Percentiles rank a stretch among this genome's conserved stretches.
Conservation (phyloP, 2,329 filamentous ascomycete genomes). For the Pseudocercospora fijiensis region DNA sequence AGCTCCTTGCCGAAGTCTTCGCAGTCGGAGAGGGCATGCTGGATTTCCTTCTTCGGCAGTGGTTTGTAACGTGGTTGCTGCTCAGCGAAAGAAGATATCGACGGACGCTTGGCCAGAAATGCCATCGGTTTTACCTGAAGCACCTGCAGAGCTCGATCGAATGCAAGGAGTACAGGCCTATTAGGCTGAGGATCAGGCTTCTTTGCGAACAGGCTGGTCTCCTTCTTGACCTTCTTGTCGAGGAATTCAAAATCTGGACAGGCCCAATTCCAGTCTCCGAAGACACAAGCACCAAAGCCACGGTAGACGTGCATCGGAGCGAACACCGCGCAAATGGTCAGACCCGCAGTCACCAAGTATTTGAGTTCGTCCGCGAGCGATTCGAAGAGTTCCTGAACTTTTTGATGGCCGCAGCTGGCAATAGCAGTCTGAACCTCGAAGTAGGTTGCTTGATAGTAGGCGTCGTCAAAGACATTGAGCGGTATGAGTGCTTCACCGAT, state of each 20-base stretch:
- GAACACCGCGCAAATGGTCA: conserved; percentile 22
- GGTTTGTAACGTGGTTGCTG: conserved; percentile 14
- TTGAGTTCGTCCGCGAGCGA: conserved; percentile 21
- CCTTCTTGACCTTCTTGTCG: conserved; percentile 22
- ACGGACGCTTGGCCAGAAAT: conserved; percentile 15
- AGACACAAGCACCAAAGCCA: conserved; percentile 25
- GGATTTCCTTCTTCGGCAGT: conserved; percentile 20
- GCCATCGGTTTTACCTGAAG: conserved; percentile 23
- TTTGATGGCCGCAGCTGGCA: conserved; percentile 11
- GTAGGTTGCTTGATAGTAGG: conserved; percentile 16
- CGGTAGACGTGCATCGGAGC: conserved; percentile 25
- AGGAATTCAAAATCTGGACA: conserved; percentile 18
- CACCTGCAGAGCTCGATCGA: conserved; percentile 20
- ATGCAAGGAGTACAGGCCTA: conserved; percentile 15
- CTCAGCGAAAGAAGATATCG: conserved; percentile 18
- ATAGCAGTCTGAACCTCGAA: conserved; percentile 20
- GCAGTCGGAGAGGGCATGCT: conserved; percentile 15
- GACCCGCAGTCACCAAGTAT: conserved; percentile 17
- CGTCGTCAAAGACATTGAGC: conserved; percentile 19
- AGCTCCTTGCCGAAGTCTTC: conserved; percentile 19
- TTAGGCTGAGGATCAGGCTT: conserved; percentile 23
- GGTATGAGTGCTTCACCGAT: conserved; percentile 21
- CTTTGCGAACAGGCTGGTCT: conserved; percentile 18
- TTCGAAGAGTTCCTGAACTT: conserved; percentile 14
- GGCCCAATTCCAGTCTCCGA: conserved; percentile 25